Percentiles rank a stretch among this genome's conserved stretches.
Evolutionary conservation across 306 rosid species (phyloP).

Genomic region (Begonia loranthoides): DNA sequence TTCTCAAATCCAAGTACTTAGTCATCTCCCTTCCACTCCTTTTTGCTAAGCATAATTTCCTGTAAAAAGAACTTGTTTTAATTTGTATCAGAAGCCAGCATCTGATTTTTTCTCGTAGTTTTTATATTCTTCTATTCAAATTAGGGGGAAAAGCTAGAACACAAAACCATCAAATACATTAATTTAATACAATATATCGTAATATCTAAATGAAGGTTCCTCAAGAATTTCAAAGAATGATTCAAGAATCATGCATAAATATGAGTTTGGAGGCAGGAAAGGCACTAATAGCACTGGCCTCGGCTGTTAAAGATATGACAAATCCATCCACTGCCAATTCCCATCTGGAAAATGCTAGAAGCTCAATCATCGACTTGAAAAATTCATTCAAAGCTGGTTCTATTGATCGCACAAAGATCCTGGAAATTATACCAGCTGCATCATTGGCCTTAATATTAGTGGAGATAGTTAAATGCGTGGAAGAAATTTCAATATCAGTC

Average conservation of each 20-base stretch:
- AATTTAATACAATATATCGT: background rate
- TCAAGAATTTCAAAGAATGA: conserved; percentile 26
- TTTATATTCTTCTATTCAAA: no score
- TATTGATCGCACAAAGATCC: conserved; percentile 24
- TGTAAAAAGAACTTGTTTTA: background rate
- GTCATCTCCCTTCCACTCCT: conserved; percentile 1
- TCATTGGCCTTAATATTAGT: conserved; percentile 46
- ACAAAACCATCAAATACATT: background rate
- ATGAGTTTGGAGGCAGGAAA: conserved; percentile 52
- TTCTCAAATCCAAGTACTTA: conserved; percentile 37
- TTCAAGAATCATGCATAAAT: conserved; percentile 42
- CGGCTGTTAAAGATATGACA: conserved; percentile 49
- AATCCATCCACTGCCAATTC: conserved; percentile 25
- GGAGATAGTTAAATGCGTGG: conserved; percentile 52
- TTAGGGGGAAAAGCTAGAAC: no score
- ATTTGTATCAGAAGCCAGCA: background rate
- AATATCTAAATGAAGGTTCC: conserved; percentile 16
- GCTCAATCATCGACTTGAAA: conserved; percentile 44
- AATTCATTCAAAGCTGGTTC: conserved; percentile 25
- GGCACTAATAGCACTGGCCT: conserved; percentile 41
- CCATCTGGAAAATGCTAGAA: conserved; percentile 34
- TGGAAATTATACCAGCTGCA: conserved; percentile 43
- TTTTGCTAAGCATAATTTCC: background rate
- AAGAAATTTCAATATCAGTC: conserved; percentile 46
- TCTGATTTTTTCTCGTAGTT: background rate